Evolutionary conservation across 2,329 filamentous ascomycete species (phyloP).

Genomic region (Sporothrix brunneoviolacea): DNA sequence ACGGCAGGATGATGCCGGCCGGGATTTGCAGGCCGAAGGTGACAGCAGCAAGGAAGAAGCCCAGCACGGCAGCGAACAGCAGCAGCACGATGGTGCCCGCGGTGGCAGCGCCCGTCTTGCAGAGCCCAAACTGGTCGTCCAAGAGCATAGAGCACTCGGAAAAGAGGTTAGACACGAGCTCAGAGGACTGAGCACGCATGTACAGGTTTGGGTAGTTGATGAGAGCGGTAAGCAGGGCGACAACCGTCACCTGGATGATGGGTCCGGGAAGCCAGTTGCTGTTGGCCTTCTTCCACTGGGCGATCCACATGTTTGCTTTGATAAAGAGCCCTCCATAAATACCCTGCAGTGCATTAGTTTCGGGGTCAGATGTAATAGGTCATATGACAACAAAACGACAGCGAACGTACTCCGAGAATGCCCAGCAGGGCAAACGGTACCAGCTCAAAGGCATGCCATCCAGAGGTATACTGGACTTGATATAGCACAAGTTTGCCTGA

Average conservation of each 20-base stretch:
- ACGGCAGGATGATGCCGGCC: constrained; percentile 90
- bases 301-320: constrained; percentile 83
- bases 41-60: constrained; percentile 76
- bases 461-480: constrained; percentile 85
- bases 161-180: constrained; percentile 87
- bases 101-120: constrained; percentile 77
- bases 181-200: constrained; percentile 86
- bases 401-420: constrained; percentile 56
- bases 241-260: constrained; percentile 69
- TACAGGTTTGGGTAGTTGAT: constrained; percentile 96
- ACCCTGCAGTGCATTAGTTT: constrained; percentile 46
- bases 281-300: constrained; percentile 66
- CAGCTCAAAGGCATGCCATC: constrained; percentile 93
- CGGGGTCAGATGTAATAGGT: too few relatives aligned
- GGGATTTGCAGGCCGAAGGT: constrained; percentile 94
- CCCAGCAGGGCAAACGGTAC: constrained; percentile 82
- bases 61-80: constrained; percentile 72
- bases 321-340: constrained; percentile 93
- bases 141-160: constrained; percentile 77
- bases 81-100: constrained; percentile 77
- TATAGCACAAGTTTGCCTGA: constrained; percentile 94
- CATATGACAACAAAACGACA: neutral
- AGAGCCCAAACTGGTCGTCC: constrained; percentile 85
- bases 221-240: constrained; percentile 75
- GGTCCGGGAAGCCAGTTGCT: constrained; percentile 60